Evolutionary conservation across 2,329 filamentous ascomycete genomes (phyloP).

Genomic region (Lasiodiplodia sp.): DNA sequence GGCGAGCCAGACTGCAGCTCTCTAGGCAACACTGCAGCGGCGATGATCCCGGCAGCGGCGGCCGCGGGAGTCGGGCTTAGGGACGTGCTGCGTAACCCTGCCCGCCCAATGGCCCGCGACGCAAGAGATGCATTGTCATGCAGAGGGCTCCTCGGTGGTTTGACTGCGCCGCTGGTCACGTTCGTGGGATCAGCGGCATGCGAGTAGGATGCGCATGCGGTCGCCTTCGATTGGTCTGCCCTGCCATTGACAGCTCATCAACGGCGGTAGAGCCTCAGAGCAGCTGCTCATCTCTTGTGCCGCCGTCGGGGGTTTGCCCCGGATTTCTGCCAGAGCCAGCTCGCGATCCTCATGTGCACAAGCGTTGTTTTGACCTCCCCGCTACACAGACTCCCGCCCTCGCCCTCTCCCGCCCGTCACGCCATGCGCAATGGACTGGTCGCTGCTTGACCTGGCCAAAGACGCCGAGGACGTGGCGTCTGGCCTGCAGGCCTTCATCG

Average conservation of each 20-base stretch:
- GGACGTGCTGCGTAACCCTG: conserved; percentile 10
- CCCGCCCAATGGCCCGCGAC: conserved; percentile 18
- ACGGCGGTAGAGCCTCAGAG: conserved; percentile 26
- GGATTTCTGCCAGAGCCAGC: conserved; percentile 18
- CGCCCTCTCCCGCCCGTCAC: conserved; percentile 34
- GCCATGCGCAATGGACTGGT: conserved; percentile 47
- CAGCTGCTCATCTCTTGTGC: conserved; percentile 21
- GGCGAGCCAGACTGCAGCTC: conserved; percentile 5
- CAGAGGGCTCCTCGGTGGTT: conserved; percentile 12
- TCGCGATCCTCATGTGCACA: conserved; percentile 20
- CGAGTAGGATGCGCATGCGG: conserved; percentile 24
- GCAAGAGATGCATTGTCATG: conserved; percentile 28
- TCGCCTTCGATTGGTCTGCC: conserved; percentile 25
- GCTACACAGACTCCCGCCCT: conserved; percentile 26
- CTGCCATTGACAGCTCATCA: conserved; percentile 29
- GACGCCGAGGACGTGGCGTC: conserved; percentile 61
- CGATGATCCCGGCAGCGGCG: conserved; percentile 19
- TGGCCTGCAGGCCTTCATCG: conserved; percentile 58
- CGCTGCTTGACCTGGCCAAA: conserved; percentile 51
- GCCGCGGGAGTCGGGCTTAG: conserved; percentile 14
- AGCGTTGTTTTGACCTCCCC: conserved; percentile 19
- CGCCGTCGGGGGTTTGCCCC: conserved; percentile 17
- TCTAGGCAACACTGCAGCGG: conserved; percentile 27
- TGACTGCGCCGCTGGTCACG: conserved; percentile 18
- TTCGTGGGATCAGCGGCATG: conserved; percentile 25